Conservation (phyloP, 1,284 basidiomycete species). For the Coriolopsis trogii region DNA sequence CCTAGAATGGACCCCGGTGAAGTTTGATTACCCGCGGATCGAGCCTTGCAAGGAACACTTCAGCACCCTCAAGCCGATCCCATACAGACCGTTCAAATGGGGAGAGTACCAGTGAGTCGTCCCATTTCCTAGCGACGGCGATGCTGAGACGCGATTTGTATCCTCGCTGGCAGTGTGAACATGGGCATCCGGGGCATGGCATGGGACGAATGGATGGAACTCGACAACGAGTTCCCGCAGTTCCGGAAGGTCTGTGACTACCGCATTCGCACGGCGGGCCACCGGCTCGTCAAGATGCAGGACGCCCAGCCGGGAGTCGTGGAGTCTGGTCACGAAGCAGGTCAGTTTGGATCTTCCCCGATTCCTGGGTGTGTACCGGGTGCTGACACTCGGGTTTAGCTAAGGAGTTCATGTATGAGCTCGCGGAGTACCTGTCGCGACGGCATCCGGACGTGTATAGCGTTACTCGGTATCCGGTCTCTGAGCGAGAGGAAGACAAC, state of each 20-base stretch:
- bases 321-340: constrained; percentile 53
- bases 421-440: constrained; percentile 64
- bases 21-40: constrained; percentile 56
- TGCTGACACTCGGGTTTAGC: constrained; percentile 38
- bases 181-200: constrained; percentile 73
- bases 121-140: too few species aligned
- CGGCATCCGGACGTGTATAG: constrained; percentile 64
- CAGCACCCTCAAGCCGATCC: constrained; percentile 51
- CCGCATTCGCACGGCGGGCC: constrained; percentile 53
- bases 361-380: too few species aligned
- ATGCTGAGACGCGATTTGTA: background rate
- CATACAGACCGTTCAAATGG: constrained; percentile 66
- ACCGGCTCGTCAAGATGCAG: constrained; percentile 48
- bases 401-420: constrained; percentile 65
- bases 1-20: constrained; percentile 30
- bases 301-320: constrained; percentile 44
- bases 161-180: constrained; percentile 50
- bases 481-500: constrained; percentile 23
- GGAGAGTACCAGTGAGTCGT: constrained; percentile 66
- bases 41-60: constrained; percentile 43
- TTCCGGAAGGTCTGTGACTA: constrained; percentile 59
- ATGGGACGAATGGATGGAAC: constrained; percentile 73
- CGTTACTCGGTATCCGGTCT: constrained; percentile 44
- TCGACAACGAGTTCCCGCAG: constrained; percentile 56
- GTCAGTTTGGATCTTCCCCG: too few species aligned